Conservation (phyloP, 495 filamentous ascomycete genomes). For the Oidiodendron maius region DNA sequence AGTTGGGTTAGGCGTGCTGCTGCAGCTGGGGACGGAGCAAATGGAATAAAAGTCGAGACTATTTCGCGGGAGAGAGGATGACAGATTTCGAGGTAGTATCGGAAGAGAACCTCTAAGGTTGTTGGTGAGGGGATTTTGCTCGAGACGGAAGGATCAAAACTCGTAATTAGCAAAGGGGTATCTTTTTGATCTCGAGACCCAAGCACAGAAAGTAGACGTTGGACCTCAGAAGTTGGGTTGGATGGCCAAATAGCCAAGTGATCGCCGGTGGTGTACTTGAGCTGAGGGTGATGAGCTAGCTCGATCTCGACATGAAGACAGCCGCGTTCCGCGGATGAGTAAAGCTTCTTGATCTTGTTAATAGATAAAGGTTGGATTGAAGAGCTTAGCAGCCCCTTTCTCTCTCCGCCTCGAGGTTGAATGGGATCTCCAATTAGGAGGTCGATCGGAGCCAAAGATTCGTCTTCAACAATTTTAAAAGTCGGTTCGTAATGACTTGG, state of each 20-base stretch:
- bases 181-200: neutral
- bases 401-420: conserved; percentile 17
- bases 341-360: conserved; percentile 25
- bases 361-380: conserved; percentile 29
- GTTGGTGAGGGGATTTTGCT: conserved; percentile 13
- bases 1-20: conserved; percentile 1
- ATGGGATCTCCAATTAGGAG: conserved; percentile 35
- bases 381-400: conserved; percentile 25
- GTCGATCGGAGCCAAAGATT: conserved; percentile 32
- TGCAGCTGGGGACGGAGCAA: conserved; percentile 2
- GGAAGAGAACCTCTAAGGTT: conserved; percentile 7
- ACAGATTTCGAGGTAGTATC: conserved; percentile 17
- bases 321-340: conserved; percentile 1
- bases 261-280: conserved; percentile 20
- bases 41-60: conserved; percentile 1
- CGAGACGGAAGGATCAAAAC: conserved; percentile 4
- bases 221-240: conserved; percentile 13
- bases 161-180: conserved; percentile 25
- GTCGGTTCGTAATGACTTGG: conserved; percentile 33
- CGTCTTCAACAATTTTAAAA: conserved; percentile 31
- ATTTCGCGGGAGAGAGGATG: conserved; percentile 10
- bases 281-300: conserved; percentile 8
- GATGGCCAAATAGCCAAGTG: conserved; percentile 16
- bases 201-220: conserved; percentile 2
- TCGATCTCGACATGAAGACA: conserved; percentile 19